phyloP scores from a whole-genome alignment of 2,329 filamentous ascomycete genomes.

The Falciphora oryzae region DNA sequence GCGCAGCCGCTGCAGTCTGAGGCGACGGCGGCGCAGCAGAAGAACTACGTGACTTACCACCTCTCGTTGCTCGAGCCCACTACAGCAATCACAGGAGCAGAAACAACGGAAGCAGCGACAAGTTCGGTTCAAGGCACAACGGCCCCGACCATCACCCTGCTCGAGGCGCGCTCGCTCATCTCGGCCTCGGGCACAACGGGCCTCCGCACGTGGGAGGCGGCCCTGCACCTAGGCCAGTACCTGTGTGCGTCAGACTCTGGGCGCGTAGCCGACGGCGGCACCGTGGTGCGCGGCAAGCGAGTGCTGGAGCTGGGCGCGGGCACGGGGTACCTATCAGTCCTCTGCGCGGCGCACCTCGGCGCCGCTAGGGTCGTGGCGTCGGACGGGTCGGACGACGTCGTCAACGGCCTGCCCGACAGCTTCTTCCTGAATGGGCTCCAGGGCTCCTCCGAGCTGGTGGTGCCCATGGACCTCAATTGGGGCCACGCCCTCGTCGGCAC shows the following conservation, averaged over 20 bases:
- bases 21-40: slow-evolving; percentile 59
- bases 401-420: slow-evolving; percentile 61
- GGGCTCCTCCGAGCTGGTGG: slow-evolving; percentile 32
- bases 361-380: slow-evolving; percentile 59
- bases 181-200: slow-evolving; percentile 69
- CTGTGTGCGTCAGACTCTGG: slow-evolving; percentile 41
- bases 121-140: neutral
- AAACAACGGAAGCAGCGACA: slow-evolving; percentile 3
- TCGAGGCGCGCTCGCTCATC: slow-evolving; percentile 65
- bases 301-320: slow-evolving; percentile 71
- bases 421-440: slow-evolving; percentile 63
- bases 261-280: neutral
- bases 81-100: neutral
- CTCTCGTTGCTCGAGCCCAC: slow-evolving; percentile 30
- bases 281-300: slow-evolving; percentile 44
- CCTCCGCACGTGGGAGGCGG: slow-evolving; percentile 75
- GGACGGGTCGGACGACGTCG: slow-evolving; percentile 68
- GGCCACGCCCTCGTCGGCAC: slow-evolving; percentile 53
- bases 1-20: slow-evolving; percentile 59
- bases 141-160: slow-evolving; percentile 47
- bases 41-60: slow-evolving; percentile 69
- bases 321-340: slow-evolving; percentile 68
- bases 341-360: slow-evolving; percentile 63
- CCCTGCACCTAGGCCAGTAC: slow-evolving; percentile 66
- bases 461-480: slow-evolving; percentile 56